Evolutionary conservation across 2,329 filamentous ascomycete species (phyloP).

Genomic region (Aciculosporium take): DNA sequence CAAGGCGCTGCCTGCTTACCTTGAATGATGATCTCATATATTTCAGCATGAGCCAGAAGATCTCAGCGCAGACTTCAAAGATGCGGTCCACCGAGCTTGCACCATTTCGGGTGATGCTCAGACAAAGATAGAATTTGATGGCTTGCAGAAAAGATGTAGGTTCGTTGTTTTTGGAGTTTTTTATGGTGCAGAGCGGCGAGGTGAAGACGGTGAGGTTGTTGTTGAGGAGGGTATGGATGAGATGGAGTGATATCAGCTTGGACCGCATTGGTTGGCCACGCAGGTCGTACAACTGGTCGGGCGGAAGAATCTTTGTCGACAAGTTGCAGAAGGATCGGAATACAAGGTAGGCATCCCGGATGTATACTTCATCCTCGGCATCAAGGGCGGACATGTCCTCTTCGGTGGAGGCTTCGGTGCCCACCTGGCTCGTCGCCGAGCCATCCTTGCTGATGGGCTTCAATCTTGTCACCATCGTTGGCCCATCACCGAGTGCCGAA

Average conservation of each 20-base stretch:
- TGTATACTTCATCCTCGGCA: slow-evolving; percentile 85
- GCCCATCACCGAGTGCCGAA: slow-evolving; percentile 50
- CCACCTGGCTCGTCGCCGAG: slow-evolving; percentile 35
- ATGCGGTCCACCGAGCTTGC: slow-evolving; percentile 84
- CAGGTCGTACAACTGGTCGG: slow-evolving; percentile 84
- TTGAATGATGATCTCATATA: slow-evolving; percentile 89
- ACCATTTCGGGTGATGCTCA: slow-evolving; percentile 88
- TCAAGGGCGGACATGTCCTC: slow-evolving; percentile 48
- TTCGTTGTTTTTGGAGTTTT: slow-evolving; percentile 76
- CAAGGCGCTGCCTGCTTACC: slow-evolving; percentile 27
- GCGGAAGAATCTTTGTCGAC: slow-evolving; percentile 77
- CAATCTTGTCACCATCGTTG: slow-evolving; percentile 51
- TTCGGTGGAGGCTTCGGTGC: slow-evolving; percentile 37
- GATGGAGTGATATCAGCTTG: slow-evolving; percentile 85
- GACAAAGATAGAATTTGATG: slow-evolving; percentile 89
- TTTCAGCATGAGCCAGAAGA: slow-evolving; percentile 96
- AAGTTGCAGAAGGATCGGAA: slow-evolving; percentile 97
- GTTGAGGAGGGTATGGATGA: slow-evolving; percentile 89
- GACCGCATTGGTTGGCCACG: slow-evolving; percentile 95
- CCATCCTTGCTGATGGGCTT: slow-evolving; percentile 30
- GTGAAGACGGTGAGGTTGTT: slow-evolving; percentile 87
- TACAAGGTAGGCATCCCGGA: slow-evolving; percentile 91
- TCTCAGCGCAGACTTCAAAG: slow-evolving; percentile 91
- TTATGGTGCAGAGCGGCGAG: slow-evolving; percentile 83
- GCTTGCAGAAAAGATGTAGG: slow-evolving; percentile 86